Percentiles rank a stretch among this genome's conserved stretches.
Evolutionary conservation across 139 green algal genomes (phyloP).

Genomic region (Zygnema cylindricum): DNA sequence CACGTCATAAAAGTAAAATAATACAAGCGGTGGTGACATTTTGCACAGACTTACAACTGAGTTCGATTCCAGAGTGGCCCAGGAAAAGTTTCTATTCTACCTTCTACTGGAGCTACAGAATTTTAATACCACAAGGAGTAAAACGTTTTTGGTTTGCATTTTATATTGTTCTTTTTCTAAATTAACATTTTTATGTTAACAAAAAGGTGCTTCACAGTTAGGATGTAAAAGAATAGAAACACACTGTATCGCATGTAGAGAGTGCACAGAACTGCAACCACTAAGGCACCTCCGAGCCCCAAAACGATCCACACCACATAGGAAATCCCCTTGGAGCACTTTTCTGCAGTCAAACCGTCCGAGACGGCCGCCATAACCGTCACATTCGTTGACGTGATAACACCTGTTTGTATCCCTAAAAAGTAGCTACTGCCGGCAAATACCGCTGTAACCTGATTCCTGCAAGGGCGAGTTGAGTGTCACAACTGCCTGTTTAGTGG

Average conservation of each 20-base stretch:
- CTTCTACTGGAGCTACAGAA: no score
- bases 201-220: no score
- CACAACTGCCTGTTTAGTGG: no score
- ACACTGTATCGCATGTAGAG: not conserved
- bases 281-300: not conserved
- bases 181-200: no score
- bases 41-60: no score
- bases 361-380: not conserved
- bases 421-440: slow-evolving; percentile 31
- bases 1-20: no score
- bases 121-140: no score
- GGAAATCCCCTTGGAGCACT: not conserved
- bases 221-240: not conserved
- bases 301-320: not conserved
- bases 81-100: no score
- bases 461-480: not conserved
- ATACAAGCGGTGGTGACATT: no score
- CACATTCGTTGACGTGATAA: slow-evolving; percentile 30
- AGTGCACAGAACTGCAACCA: not conserved
- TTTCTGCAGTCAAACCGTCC: not conserved
- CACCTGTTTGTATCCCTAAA: slow-evolving; percentile 1
- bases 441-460: not conserved
- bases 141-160: no score
- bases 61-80: no score
- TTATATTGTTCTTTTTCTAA: no score